These are phyloP conservation scores for Candida tropicalis DNA, from an alignment of 1,139 yeast genomes.

Conservation along the genomic window DNA sequence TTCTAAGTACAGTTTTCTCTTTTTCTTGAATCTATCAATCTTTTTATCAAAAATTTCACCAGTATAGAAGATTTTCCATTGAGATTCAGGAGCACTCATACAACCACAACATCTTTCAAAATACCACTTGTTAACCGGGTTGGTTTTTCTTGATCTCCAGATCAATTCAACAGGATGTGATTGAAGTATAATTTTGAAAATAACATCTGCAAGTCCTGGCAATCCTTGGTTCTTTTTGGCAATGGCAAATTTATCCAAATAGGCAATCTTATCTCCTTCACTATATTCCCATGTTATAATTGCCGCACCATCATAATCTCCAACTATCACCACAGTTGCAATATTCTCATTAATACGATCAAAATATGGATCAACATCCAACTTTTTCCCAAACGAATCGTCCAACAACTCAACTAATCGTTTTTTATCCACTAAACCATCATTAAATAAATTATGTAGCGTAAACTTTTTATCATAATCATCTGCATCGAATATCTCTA, in stretches of 20 bases:
- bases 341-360: constrained; percentile 62
- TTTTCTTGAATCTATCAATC: constrained; percentile 27
- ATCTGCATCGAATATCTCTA: constrained; percentile 49
- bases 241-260: constrained; percentile 92
- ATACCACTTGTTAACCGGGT: constrained; percentile 97
- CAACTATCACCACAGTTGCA: constrained; percentile 81
- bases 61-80: constrained; percentile 73
- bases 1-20: constrained; percentile 10
- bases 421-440: constrained; percentile 54
- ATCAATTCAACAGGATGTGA: constrained; percentile 73
- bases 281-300: constrained; percentile 74
- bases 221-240: constrained; percentile 82
- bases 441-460: constrained; percentile 44
- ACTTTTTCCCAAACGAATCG: constrained; percentile 72
- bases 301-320: constrained; percentile 96
- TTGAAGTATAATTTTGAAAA: constrained; percentile 76
- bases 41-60: constrained; percentile 51
- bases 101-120: constrained; percentile 88
- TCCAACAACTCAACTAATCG: constrained; percentile 66
- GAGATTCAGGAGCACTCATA: constrained; percentile 50
- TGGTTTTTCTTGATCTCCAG: constrained; percentile 85
- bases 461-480: constrained; percentile 37
- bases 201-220: constrained; percentile 90
- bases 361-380: constrained; percentile 69
- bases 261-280: constrained; percentile 47